A percentile compares a stretch with the other conserved stretches of the same genome.
Evolutionary conservation across 2,329 filamentous ascomycete species (phyloP).

Genomic region (Trichoderma atrobrunneum): DNA sequence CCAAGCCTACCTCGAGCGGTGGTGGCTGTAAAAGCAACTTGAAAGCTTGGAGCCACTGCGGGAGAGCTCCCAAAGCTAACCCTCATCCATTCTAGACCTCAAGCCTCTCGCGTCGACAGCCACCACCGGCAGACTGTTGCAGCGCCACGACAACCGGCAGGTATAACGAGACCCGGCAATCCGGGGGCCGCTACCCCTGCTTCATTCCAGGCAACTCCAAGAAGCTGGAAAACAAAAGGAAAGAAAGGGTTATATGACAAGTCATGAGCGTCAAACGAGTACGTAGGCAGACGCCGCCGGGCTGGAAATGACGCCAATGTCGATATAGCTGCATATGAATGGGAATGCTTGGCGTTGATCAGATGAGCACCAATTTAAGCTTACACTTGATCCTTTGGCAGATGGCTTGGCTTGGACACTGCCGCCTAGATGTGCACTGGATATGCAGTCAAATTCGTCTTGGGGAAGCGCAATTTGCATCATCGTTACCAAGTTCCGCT

Average conservation of each 20-base stretch:
- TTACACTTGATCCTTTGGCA: neutral
- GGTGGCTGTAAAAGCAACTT: neutral
- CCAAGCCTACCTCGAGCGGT: neutral
- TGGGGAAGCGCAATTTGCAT: neutral
- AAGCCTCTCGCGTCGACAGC: neutral
- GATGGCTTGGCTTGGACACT: neutral
- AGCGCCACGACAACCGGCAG: constrained; percentile 1
- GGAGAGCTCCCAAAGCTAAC: constrained; percentile 5
- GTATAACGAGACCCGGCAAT: neutral
- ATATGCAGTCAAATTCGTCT: neutral
- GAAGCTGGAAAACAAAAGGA: neutral
- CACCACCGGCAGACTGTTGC: constrained; percentile 11
- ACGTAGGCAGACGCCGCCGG: neutral
- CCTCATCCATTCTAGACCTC: neutral
- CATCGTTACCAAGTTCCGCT: neutral
- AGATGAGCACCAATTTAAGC: neutral
- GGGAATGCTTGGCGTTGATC: constrained; percentile 1
- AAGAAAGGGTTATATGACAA: neutral
- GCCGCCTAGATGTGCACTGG: neutral
- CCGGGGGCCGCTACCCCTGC: neutral
- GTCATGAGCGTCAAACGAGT: neutral
- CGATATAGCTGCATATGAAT: neutral
- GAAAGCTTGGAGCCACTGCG: neutral
- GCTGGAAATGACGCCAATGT: constrained; percentile 5
- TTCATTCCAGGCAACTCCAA: neutral